These are phyloP conservation scores for Pelargonium cotyledonis DNA, from an alignment of 441 rosid species.

Conservation along the genomic window DNA sequence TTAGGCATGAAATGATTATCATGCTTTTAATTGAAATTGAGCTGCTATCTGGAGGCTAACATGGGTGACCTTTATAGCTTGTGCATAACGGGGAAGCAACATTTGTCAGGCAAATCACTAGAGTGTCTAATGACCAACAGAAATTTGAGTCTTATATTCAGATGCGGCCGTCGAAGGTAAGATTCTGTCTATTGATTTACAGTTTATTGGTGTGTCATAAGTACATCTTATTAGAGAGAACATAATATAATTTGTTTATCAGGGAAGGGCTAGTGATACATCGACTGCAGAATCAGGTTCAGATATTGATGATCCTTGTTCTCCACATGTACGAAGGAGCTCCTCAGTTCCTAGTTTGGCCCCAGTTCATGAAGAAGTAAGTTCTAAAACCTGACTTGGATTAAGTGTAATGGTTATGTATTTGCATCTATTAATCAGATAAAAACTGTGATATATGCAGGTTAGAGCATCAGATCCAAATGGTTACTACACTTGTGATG, in stretches of 20 bases:
- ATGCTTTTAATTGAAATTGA: constrained; percentile 19
- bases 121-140: constrained; percentile 44
- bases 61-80: constrained; percentile 39
- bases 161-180: constrained; percentile 46
- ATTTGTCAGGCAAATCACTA: constrained; percentile 51
- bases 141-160: constrained; percentile 41
- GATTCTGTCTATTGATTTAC: constrained; percentile 3
- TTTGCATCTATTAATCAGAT: not conserved
- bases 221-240: constrained; percentile 1
- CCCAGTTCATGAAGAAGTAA: constrained; percentile 64
- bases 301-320: constrained; percentile 52
- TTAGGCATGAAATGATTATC: constrained; percentile 9
- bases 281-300: constrained; percentile 58
- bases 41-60: constrained; percentile 19
- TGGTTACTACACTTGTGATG: constrained; percentile 69
- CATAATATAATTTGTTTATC: constrained; percentile 15
- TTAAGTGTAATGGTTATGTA: not conserved
- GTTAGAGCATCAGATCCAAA: constrained; percentile 48
- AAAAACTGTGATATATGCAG: constrained; percentile 34
- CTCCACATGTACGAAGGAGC: constrained; percentile 35
- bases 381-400: constrained; percentile 18
- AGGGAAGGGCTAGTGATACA: constrained; percentile 52
- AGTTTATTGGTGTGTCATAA: constrained; percentile 8
- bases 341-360: constrained; percentile 41
- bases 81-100: constrained; percentile 58